Evolutionary conservation across 2,329 filamentous ascomycete species (phyloP).

Genomic region (Botrytis medusae): DNA sequence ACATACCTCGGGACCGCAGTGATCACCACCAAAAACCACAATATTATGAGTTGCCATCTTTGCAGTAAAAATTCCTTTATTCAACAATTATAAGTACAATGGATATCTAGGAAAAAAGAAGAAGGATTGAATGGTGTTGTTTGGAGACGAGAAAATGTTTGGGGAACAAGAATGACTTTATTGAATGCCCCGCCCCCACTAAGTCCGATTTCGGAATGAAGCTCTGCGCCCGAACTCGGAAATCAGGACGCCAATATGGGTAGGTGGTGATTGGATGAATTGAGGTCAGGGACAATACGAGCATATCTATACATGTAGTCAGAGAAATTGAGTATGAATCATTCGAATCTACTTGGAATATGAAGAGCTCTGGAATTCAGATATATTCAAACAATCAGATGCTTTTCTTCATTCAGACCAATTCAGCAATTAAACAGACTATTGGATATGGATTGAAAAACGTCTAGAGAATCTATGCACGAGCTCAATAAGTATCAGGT

Average conservation of each 20-base stretch:
- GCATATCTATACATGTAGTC: not conserved
- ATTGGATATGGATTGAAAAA: not conserved
- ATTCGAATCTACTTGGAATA: not conserved
- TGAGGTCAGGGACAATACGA: not conserved
- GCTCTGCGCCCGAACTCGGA: conserved; percentile 4
- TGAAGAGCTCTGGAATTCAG: not conserved
- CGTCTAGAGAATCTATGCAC: not conserved
- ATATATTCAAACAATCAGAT: not conserved
- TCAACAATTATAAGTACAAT: not conserved
- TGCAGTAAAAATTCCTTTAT: conserved; percentile 29
- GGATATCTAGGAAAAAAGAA: not conserved
- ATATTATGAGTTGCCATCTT: conserved; percentile 71
- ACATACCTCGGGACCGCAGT: conserved; percentile 80
- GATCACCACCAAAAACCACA: conserved; percentile 80
- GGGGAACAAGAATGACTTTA: conserved; percentile 9
- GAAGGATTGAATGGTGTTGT: not conserved
- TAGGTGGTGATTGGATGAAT: not conserved
- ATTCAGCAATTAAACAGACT: not conserved
- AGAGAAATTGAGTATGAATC: not conserved
- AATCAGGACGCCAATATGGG: not conserved
- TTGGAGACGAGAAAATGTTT: not conserved
- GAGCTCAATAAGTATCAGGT: not conserved
- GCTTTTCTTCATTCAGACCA: not conserved
- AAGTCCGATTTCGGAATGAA: conserved; percentile 13
- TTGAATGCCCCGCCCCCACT: conserved; percentile 9